Evolutionary conservation across 192 early-diverging fungal genomes (phyloP).

Genomic region (Backusella luteola): DNA sequence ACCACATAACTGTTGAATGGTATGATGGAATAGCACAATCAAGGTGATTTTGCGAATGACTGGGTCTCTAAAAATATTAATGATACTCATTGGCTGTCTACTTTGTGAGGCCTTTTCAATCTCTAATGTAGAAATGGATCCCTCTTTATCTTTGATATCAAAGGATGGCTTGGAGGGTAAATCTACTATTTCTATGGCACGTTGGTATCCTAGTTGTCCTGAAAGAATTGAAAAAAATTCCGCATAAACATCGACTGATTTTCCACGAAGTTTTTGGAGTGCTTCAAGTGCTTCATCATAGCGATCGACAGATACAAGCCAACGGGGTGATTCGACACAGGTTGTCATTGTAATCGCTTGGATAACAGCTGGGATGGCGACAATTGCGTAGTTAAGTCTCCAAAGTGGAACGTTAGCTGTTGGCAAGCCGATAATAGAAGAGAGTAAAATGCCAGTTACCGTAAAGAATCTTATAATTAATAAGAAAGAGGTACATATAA

Average conservation of each 20-base stretch:
- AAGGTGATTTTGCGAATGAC: slow-evolving; percentile 43
- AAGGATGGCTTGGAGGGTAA: not conserved
- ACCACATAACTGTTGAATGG: slow-evolving; percentile 80
- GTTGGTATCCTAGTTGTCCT: not conserved
- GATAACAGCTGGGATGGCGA: slow-evolving; percentile 45
- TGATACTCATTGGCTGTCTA: slow-evolving; percentile 26
- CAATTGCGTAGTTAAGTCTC: slow-evolving; percentile 45
- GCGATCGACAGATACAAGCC: slow-evolving; percentile 55
- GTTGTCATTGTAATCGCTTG: slow-evolving; percentile 57
- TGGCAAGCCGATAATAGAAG: slow-evolving; percentile 42
- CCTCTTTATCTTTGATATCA: slow-evolving; percentile 12
- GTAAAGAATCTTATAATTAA: slow-evolving; percentile 57
- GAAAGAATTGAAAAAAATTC: slow-evolving; percentile 37
- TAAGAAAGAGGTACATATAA: slow-evolving; percentile 20
- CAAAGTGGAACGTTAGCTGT: slow-evolving; percentile 56
- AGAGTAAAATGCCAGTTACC: slow-evolving; percentile 51
- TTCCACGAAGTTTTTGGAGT: slow-evolving; percentile 53
- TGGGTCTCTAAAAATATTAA: slow-evolving; percentile 31
- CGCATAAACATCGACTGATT: slow-evolving; percentile 57
- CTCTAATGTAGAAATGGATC: not conserved
- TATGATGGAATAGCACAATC: slow-evolving; percentile 64
- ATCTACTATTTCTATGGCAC: not conserved
- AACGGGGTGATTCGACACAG: slow-evolving; percentile 68
- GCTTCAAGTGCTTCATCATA: slow-evolving; percentile 58
- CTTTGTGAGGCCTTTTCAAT: not conserved